Evolutionary conservation across 2,329 filamentous ascomycete genomes (phyloP).

Genomic region (Ascochyta viciae-villosae): DNA sequence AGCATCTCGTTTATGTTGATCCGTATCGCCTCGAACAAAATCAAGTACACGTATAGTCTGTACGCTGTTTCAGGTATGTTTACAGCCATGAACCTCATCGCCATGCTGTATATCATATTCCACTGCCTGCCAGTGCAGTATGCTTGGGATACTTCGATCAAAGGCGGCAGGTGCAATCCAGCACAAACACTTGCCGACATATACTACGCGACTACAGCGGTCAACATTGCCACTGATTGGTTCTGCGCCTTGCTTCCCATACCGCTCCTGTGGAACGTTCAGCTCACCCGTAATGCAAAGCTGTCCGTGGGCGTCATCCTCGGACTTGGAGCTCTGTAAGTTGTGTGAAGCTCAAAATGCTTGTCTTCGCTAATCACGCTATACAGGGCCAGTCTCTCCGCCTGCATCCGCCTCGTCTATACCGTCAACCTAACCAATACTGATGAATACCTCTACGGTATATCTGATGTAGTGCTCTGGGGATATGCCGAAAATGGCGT

Average conservation of each 20-base stretch:
- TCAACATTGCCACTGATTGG: conserved; percentile 50
- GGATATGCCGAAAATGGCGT: conserved; percentile 48
- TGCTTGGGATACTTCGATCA: conserved; percentile 34
- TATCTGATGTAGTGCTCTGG: conserved; percentile 48
- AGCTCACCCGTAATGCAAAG: conserved; percentile 35
- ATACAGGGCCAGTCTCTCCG: conserved; percentile 34
- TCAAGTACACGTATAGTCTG: conserved; percentile 33
- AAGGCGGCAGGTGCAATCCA: conserved; percentile 37
- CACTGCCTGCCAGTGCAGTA: conserved; percentile 42
- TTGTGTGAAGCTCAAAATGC: background rate
- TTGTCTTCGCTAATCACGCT: background rate
- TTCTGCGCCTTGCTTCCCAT: conserved; percentile 44
- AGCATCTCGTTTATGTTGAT: conserved; percentile 48
- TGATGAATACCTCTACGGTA: conserved; percentile 41
- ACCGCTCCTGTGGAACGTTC: conserved; percentile 33
- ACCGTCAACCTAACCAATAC: conserved; percentile 44
- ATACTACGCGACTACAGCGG: conserved; percentile 46
- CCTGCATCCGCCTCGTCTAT: conserved; percentile 46
- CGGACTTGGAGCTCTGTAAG: conserved; percentile 35
- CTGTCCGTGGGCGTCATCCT: conserved; percentile 32
- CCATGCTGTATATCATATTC: conserved; percentile 48
- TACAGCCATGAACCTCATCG: conserved; percentile 39
- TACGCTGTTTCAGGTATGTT: conserved; percentile 42
- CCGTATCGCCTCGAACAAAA: conserved; percentile 41
- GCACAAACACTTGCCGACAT: conserved; percentile 36